Conservation (phyloP, 352 stramenopile species). For the Globisporangium ultimum region DNA sequence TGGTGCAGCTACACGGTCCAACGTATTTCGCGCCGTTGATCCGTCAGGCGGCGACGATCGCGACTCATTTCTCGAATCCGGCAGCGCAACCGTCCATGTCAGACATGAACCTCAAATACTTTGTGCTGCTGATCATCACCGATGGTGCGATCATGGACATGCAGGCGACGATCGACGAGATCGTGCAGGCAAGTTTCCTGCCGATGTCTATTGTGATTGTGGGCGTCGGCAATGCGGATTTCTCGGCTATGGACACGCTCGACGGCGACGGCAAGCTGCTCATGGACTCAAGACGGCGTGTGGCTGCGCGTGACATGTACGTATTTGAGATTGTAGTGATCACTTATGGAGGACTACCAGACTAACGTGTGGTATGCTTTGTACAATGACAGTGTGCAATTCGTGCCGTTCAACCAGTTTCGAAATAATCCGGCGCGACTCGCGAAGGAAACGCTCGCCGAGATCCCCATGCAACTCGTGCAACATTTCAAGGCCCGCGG, state of each 20-base stretch:
- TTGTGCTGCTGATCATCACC: constrained; percentile 71
- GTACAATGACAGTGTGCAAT: constrained; percentile 63
- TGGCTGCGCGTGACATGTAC: constrained; percentile 62
- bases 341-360: too few species aligned
- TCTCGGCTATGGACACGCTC: constrained; percentile 59
- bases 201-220: constrained; percentile 83
- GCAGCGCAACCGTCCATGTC: constrained; percentile 10
- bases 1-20: constrained; percentile 66
- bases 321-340: constrained; percentile 14
- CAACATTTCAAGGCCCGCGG: constrained; percentile 58
- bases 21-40: constrained; percentile 81
- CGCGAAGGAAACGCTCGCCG: constrained; percentile 66
- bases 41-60: constrained; percentile 60
- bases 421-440: constrained; percentile 52
- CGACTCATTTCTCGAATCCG: constrained; percentile 40
- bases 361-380: neutral
- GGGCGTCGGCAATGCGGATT: constrained; percentile 73
- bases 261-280: constrained; percentile 62
- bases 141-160: constrained; percentile 80
- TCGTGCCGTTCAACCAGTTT: constrained; percentile 74
- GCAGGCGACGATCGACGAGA: constrained; percentile 62
- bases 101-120: constrained; percentile 63
- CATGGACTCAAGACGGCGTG: constrained; percentile 29
- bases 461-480: constrained; percentile 60
- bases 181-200: constrained; percentile 61